phyloP scores from a whole-genome alignment of 2,329 filamentous ascomycete species.

The Furcasterigmium sp. region DNA sequence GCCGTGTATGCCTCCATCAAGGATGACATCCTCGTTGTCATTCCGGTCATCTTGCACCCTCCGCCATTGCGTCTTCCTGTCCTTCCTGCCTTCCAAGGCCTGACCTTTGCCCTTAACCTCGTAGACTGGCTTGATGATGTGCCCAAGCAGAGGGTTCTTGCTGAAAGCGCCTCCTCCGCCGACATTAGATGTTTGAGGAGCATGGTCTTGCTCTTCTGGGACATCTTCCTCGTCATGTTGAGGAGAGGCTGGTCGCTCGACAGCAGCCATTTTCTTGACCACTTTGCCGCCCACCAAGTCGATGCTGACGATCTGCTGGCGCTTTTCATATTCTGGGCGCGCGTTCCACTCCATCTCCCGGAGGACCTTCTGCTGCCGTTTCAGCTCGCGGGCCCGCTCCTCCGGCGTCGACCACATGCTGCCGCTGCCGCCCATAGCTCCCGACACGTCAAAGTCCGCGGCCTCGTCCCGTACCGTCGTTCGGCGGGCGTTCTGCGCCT shows the following conservation, averaged over 20 bases:
- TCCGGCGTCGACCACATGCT: conserved; percentile 82
- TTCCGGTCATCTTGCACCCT: conserved; percentile 56
- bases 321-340: conserved; percentile 82
- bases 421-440: conserved; percentile 34
- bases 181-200: conserved; percentile 9
- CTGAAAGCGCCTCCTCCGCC: conserved; percentile 57
- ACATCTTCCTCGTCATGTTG: conserved; percentile 24
- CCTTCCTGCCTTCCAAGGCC: conserved; percentile 34
- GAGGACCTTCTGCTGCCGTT: conserved; percentile 77
- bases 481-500: conserved; percentile 77
- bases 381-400: conserved; percentile 76
- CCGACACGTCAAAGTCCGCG: conserved; percentile 51
- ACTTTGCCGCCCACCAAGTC: conserved; percentile 76
- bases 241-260: conserved; percentile 53
- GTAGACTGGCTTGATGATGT: conserved; percentile 60
- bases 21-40: conserved; percentile 53
- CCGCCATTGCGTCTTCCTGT: conserved; percentile 45
- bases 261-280: conserved; percentile 63
- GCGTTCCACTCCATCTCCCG: conserved; percentile 84
- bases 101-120: conserved; percentile 45
- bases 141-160: conserved; percentile 61
- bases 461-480: conserved; percentile 87
- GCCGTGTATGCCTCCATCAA: conserved; percentile 51
- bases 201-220: conserved; percentile 20
- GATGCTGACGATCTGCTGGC: conserved; percentile 77